Base-by-base conservation (phyloP, 257 asterid genomes). In the Lycium ferocissimum region DNA sequence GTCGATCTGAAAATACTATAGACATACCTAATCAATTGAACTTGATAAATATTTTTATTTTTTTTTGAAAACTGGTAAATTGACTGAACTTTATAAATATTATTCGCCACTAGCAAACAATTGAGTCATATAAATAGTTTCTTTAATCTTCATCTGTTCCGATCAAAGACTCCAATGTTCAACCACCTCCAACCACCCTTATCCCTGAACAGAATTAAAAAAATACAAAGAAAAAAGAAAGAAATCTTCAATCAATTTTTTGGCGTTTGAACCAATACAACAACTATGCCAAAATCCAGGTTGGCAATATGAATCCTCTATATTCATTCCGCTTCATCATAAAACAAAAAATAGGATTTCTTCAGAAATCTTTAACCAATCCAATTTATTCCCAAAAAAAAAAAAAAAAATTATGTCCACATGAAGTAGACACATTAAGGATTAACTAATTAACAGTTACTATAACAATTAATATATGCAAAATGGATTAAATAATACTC, bases 311-410 rank as follows among this genome's bases (percentile, higher is more conserved):
- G 81, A 51, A 75, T 51, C 62, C 14, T 49, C 13, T 75, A 51
- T 76, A 51, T 37, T 33, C 22, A 26, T 51, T 51, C 47, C n/a
- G 13, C 45, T 7, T 51, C 26, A 51, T 15, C 63, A 51, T 1
- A 0, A 76, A 76, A 53, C 22, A 76, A 49, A 53, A 22, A 12
- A 6, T 47, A 47, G 11, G 72, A 7, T 47, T 49, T 22, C 6
- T 12, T 7, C 14, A 51, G 47, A 76, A 76, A 76, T 76, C 82
- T 76, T 26, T 37, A 76, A 76, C 15, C 82, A 76, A 75, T 51
- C 61, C 47, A 76, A 76, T 76, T 13, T 51, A 51, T 76, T 51
- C 63, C 0, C 13, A 76, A 22, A 26, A 51, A 76, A 14, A 51
- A 49, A 2, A 2, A 18, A 18, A 1, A 1, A 12, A 7, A 22